Base-by-base conservation (phyloP, 495 filamentous ascomycete species). In the Aspergillus incahuasiensis region DNA sequence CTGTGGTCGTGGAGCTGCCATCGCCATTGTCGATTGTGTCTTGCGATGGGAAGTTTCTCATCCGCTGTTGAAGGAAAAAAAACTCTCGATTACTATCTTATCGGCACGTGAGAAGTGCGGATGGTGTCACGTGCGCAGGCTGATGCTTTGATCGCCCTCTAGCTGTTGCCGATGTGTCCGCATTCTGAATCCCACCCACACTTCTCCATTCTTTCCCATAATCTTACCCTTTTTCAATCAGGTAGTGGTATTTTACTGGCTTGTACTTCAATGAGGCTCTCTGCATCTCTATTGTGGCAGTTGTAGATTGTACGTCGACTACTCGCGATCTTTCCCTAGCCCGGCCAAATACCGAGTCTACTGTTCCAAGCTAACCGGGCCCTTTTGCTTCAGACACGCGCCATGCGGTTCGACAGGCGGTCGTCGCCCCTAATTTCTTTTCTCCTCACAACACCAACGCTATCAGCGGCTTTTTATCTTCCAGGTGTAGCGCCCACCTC, bases 401-500 rank as follows among this genome's bases (percentile, higher is more conserved):
- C 58, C 35, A 78, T 78, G 75, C 66, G 71, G 60, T 69, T 70
- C 58, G 63, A 59, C 62, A 66, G 67, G 49, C 71, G 63, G 56
- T 41, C 62, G 3, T 57, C 63, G 21, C 54, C 71, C 25, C 35
- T 76, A 19, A 58, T 63, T 2, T 61, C 62, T 32, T 60, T 66
- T 40, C 49, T 77, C 9, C 59, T 74, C 13, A 52, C 66, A 20
- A 59, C 71, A 8, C 70, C 77, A 34, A 68, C 74, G 4, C 70
- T 89, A 30, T 79, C 87, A 18, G 73, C 85, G 5, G 89, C 90
- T 49, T 97, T 97, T 78, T 97, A 97, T 74, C 86, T 98, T 35
- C 94, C 94, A 15, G 94, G 94, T 56, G 90, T 97, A 64, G 91
- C 92, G 48, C 94, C 95, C n/a, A 91, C 87, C 20, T 89, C 91